Evolutionary conservation across 2,329 filamentous ascomycete species (phyloP), one percentile per base, ranked within the genome.

Genomic region (Apiospora hydei): DNA sequence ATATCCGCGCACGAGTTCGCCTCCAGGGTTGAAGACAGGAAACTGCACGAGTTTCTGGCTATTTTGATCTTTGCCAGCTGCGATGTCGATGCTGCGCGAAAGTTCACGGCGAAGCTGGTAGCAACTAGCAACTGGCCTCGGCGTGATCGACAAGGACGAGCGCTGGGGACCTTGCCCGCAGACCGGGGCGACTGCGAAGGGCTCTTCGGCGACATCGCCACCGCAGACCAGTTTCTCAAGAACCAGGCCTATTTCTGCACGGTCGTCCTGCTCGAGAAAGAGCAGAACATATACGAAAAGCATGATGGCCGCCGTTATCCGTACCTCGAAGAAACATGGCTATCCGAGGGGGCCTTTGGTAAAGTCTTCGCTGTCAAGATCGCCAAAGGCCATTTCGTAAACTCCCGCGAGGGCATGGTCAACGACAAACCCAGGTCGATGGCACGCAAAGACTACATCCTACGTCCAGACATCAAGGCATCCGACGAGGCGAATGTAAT

Each of bases 371-470:
- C 73, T 11, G 77, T 80, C 16, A 75, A 73, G 34, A 79, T 84
- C 49, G 82, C 81, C 14, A 74, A 74, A 43, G 79, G 80, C 1
- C 83, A 85, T 69, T 78, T 84, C 67, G 68, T 72, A 38, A 74
- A 77, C 64, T 72, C 72, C 5, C 66, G 66, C 18, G 66, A 47
- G 14, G 43, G 43, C 0, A 73, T 73, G 71, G 70, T 47, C 10
- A 78, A 77, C 67, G 74, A 70, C 4, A 71, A 77, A 53, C 76
- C 75, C 4, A 73, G 71, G 34, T 70, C 70, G 70, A 77, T 83
- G 49, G 82, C 82, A 1, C 80, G 82, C 34, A 84, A 84, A 67
- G 82, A 84, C 69, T 83, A 81, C 71, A 75, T 79, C 21, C 75
- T 79, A 16, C 77, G 71, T 30, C 74, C 72, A 38, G 74, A 77